Base-by-base conservation (phyloP, 2,329 filamentous ascomycete species). In the Myriosclerotinia scirpicola region DNA sequence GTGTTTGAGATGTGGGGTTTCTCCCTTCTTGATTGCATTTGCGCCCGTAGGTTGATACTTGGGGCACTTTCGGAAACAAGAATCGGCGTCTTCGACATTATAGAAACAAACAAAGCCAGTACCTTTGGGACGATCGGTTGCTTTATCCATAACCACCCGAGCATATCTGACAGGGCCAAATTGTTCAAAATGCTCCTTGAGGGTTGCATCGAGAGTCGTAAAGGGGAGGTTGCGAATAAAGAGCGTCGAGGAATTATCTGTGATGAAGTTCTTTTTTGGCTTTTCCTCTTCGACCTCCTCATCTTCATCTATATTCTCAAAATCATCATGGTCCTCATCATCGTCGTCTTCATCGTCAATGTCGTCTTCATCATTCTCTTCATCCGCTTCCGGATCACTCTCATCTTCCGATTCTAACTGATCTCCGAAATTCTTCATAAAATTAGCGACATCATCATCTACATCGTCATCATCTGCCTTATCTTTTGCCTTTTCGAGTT, bases 221-320 rank as follows among this genome's bases (percentile, higher is more conserved):
- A 96, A 99, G 0, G 96, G 94, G 15, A 99, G 81, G 76, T 99
- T 99, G 71, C 95, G 92, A 73, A 99, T 85, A 79, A 99, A 99
- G 17, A 98, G 79, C 0, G 93, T 97, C 46, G 87, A 87, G 2
- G 86, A 87, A 73, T 92, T 91, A 76, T 90, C 86, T 20, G 81
- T 84, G 36, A 77, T 80, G 68, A 76, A 73, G 56, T 79, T 74
- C 68, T 76, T 73, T 67, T 77, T 67, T n/a, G 72, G 71, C 46
- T 76, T 75, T 5, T 73, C 75, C 4, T 79, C 81, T 5, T 81
- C 78, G 8, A 79, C 78, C 12, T 73, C 71, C 20, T 76, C 74
- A 5, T 77, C 75, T 3, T 77, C 75, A 3, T 78, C 76, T 2
- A 76, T 75, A 12, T 78, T 77, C 1, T 79, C 76, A 17, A 79